These are phyloP conservation scores for Chlamydomonas incerta DNA, from an alignment of 139 green algal species.

Conservation along the genomic window DNA sequence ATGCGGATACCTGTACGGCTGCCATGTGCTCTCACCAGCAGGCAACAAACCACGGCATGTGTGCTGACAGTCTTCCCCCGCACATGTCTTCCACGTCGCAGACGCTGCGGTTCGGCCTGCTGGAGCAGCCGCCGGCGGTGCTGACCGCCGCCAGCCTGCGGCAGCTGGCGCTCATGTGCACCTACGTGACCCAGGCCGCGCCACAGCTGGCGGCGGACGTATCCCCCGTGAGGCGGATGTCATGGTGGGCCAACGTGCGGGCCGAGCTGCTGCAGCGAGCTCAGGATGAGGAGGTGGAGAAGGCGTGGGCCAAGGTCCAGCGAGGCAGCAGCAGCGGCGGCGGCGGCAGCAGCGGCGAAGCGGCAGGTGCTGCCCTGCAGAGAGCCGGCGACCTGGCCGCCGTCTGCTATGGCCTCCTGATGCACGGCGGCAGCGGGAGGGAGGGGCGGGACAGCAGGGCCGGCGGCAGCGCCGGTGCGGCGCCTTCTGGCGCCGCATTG, in stretches of 20 bases:
- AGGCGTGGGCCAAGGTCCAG: too few species aligned
- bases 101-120: background rate
- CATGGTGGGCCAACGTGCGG: background rate
- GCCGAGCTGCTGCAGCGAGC: background rate
- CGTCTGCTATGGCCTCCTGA: conserved; percentile 21
- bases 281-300: too few species aligned
- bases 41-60: too few species aligned
- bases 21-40: too few species aligned
- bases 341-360: background rate
- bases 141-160: background rate
- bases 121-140: background rate
- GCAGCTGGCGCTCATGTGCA: conserved; percentile 20
- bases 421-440: background rate
- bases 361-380: background rate
- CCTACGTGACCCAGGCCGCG: background rate
- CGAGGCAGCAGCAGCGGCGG: too few species aligned
- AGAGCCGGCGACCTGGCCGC: background rate
- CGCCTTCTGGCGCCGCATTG: background rate
- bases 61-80: too few species aligned
- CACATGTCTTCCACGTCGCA: too few species aligned
- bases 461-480: too few species aligned
- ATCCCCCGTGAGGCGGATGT: too few species aligned
- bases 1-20: too few species aligned
- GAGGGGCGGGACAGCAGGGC: background rate
- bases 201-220: too few species aligned